Conservation (phyloP, 306 rosid genomes). For the Casuarina cunninghamiana region DNA sequence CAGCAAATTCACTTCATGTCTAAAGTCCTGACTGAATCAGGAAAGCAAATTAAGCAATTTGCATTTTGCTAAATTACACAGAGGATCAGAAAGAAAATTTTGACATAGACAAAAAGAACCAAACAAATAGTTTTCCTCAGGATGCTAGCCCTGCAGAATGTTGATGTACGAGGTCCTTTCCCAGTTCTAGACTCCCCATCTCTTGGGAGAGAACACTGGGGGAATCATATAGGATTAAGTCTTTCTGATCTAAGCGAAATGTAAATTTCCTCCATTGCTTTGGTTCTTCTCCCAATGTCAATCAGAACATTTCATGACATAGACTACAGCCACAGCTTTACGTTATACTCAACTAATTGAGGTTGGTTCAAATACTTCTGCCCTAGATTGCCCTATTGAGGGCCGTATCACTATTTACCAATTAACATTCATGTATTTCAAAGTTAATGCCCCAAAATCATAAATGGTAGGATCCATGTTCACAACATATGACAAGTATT, state of each 20-base stretch:
- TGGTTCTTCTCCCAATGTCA: background rate
- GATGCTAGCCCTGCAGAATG: background rate
- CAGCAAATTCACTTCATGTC: slow-evolving; percentile 92
- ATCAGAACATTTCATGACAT: slow-evolving; percentile 6
- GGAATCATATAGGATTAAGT: background rate
- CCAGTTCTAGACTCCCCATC: background rate
- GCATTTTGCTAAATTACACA: background rate
- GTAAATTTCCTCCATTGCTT: background rate
- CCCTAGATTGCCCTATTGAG: background rate
- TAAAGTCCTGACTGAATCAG: slow-evolving; percentile 81
- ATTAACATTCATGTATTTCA: background rate
- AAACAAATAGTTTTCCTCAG: background rate
- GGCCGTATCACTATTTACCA: background rate
- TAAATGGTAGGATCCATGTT: slow-evolving; percentile 1
- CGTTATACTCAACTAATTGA: background rate
- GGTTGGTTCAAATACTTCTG: background rate
- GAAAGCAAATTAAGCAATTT: slow-evolving; percentile 24
- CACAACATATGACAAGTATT: background rate
- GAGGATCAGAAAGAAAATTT: slow-evolving; percentile 15
- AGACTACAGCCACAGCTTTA: background rate
- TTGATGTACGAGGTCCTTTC: background rate
- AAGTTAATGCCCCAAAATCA: background rate
- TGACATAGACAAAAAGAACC: background rate
- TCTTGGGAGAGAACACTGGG: slow-evolving; percentile 2
- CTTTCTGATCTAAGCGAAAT: background rate